Evolutionary conservation across 2,329 filamentous ascomycete genomes (phyloP), one percentile per base, ranked within the genome.

Genomic region (Claviceps citrina): DNA sequence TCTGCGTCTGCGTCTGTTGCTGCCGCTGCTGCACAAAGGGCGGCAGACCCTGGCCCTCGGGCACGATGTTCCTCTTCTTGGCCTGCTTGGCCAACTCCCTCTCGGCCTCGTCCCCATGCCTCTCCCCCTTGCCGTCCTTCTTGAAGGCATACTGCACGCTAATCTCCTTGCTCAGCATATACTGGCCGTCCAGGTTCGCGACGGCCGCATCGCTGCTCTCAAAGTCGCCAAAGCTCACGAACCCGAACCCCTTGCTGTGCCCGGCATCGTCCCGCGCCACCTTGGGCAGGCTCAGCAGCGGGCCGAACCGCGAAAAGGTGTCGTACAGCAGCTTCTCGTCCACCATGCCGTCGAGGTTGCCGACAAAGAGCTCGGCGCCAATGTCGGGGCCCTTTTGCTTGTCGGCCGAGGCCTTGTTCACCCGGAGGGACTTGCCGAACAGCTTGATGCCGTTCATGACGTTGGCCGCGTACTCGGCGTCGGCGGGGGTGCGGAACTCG

Each of bases 91-190:
- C 91, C 35, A 98, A 74, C 66, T 85, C 82, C 54, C 91, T 73
- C 64, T 98, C 91, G 24, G 91, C 91, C 51, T 86, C 75, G 58
- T 98, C 91, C 52, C 91, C 91, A 57, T 98, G 91, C 43, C 91
- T 72, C 64, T 96, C 89, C 51, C 89, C 89, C 65, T 94, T 94
- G 50, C 91, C 91, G 54, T 98, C 91, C 64, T 96, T 96, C 71
- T 98, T 98, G 73, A 94, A 96, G 30, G 91, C 91, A 60, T 96
- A 98, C 62, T 96, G 89, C 33, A 98, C 91, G 3, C 82, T 84
- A 51, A 96, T 81, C 60, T 94, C 84, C 65, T 94, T 94, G 68
- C 91, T 94, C 70, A 93, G 87, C 44, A 98, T 76, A 61, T 91
- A 96, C 64, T 96, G 87, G 38, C 85, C 85, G 58, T 94, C 83